Percentiles rank a stretch among this genome's conserved stretches.
phyloP scores from a whole-genome alignment of 2,329 filamentous ascomycete genomes.

The Penicillium frequentans region DNA sequence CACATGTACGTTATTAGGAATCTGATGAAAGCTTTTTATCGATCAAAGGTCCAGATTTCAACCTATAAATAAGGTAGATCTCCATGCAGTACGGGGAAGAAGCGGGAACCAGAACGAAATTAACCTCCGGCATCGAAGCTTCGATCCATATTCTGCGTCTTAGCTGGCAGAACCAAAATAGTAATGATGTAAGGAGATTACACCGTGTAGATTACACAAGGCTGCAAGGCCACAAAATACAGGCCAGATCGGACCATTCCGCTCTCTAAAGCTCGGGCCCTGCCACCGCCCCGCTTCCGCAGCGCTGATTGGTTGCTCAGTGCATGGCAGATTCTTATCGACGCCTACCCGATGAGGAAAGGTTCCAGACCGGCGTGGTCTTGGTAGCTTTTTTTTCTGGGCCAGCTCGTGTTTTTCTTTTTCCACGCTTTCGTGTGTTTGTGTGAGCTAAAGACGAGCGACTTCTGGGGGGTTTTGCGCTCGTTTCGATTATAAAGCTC shows the following conservation, averaged over 20 bases:
- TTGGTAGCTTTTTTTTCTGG: constrained; percentile 1
- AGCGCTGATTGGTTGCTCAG: not conserved
- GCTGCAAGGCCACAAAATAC: not conserved
- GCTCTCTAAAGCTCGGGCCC: not conserved
- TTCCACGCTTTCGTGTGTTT: constrained; percentile 10
- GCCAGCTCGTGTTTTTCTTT: constrained; percentile 5
- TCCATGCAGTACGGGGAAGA: not conserved
- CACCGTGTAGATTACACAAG: not conserved
- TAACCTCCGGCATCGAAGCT: constrained; percentile 16
- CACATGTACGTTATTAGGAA: not conserved
- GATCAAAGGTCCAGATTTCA: not conserved
- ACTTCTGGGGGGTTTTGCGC: constrained; percentile 60
- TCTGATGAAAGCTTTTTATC: too few species aligned
- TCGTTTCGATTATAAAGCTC: constrained; percentile 52
- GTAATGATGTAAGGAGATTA: not conserved
- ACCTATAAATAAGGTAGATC: not conserved
- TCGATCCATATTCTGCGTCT: constrained; percentile 12
- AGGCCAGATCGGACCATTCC: not conserved
- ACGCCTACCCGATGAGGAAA: constrained; percentile 20
- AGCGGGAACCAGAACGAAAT: constrained; percentile 1
- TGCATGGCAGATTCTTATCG: constrained; percentile 3
- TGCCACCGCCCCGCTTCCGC: not conserved
- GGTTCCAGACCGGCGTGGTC: constrained; percentile 16
- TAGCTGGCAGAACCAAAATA: not conserved
- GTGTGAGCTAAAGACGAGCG: constrained; percentile 41